A percentile compares a stretch with the other conserved stretches of the same genome.
phyloP scores from a whole-genome alignment of 2,329 filamentous ascomycete species.

The Tolypocladium capitatum region DNA sequence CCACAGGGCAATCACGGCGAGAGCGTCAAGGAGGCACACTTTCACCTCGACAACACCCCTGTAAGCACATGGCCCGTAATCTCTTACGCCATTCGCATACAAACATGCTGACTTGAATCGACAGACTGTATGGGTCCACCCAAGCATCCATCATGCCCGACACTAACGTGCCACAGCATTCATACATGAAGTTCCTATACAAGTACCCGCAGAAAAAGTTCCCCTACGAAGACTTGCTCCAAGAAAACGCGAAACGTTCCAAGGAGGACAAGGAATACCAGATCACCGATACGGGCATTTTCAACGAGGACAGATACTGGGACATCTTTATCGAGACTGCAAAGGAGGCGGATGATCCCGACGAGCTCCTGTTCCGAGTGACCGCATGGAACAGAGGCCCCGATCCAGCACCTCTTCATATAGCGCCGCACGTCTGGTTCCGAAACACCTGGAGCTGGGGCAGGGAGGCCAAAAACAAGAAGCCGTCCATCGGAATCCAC shows the following conservation, averaged over 20 bases:
- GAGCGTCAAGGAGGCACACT: conserved; percentile 92
- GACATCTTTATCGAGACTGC: conserved; percentile 95
- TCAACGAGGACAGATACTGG: conserved; percentile 86
- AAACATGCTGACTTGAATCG: conserved; percentile 10
- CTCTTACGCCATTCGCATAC: neutral
- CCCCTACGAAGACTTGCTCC: conserved; percentile 76
- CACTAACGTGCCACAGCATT: conserved; percentile 47
- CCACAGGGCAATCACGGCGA: conserved; percentile 96
- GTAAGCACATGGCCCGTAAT: conserved; percentile 19
- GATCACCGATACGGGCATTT: conserved; percentile 75
- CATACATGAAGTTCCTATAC: conserved; percentile 98
- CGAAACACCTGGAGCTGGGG: conserved; percentile 97
- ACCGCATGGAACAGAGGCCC: conserved; percentile 94
- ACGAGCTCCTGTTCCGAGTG: conserved; percentile 85
- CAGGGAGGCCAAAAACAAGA: conserved; percentile 58
- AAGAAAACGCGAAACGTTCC: conserved; percentile 67
- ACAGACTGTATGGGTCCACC: conserved; percentile 29
- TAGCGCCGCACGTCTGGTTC: conserved; percentile 92
- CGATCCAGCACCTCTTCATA: conserved; percentile 81
- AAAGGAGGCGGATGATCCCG: conserved; percentile 83
- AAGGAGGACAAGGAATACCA: conserved; percentile 81
- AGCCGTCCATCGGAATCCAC: conserved; percentile 61
- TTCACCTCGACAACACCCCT: conserved; percentile 90
- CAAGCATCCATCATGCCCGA: neutral
- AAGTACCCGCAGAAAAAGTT: conserved; percentile 90